A percentile compares a stretch with the other conserved stretches of the same genome.
Conservation (phyloP, 352 stramenopile species). For the Phytophthora vignae region DNA sequence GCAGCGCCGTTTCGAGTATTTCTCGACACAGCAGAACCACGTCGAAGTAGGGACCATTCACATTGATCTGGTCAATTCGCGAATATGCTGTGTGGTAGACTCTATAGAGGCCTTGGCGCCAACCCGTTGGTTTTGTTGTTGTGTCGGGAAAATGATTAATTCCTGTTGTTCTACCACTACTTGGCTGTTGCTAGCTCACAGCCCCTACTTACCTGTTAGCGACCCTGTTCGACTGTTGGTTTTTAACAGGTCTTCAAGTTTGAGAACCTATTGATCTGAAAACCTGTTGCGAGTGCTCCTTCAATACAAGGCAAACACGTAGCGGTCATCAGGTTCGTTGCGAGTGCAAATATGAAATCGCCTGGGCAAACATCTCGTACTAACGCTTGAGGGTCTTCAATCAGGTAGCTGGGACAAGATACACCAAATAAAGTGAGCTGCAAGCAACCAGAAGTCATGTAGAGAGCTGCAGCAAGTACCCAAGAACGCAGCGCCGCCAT, state of each 20-base stretch:
- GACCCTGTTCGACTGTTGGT: no score
- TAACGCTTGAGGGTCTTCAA: no score
- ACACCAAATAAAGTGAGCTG: no score
- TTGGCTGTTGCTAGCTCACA: constrained; percentile 4
- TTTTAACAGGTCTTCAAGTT: no score
- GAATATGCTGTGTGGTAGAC: background rate
- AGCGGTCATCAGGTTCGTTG: background rate
- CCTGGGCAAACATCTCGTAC: no score
- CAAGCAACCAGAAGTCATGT: no score
- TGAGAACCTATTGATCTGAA: no score
- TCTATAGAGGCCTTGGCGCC: background rate
- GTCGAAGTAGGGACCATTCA: background rate
- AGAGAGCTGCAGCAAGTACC: background rate
- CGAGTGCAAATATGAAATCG: background rate
- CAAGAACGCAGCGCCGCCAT: background rate
- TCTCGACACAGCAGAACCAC: background rate
- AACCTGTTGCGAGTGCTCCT: no score
- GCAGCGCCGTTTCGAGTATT: background rate
- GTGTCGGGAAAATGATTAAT: background rate
- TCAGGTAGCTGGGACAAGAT: no score
- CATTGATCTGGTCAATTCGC: background rate
- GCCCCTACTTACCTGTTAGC: background rate
- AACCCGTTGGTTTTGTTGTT: background rate
- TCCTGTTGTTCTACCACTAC: no score
- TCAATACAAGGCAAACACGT: no score